A percentile compares a stretch with the other conserved stretches of the same genome.
These are phyloP conservation scores for Solanum hybrid DNA, from an alignment of 305 asterid genomes.

Conservation along the genomic window DNA sequence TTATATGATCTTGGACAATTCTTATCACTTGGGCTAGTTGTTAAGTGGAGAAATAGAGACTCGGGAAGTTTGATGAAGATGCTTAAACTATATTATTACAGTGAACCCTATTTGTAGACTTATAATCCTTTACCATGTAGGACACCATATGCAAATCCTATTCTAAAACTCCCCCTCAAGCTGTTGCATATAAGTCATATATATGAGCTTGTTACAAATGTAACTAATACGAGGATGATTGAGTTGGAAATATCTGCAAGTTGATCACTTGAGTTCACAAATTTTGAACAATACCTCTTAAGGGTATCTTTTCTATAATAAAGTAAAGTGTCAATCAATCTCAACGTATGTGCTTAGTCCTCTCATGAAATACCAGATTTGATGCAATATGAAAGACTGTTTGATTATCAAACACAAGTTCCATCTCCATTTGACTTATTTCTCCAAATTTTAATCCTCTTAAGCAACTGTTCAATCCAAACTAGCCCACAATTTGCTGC, in stretches of 20 bases:
- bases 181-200: background rate
- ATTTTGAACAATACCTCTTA: background rate
- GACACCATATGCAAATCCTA: background rate
- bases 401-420: background rate
- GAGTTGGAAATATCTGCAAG: background rate
- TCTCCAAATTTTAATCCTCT: background rate
- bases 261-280: background rate
- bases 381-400: background rate
- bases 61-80: background rate
- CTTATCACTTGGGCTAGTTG: background rate
- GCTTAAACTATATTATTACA: background rate
- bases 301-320: background rate
- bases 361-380: background rate
- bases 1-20: background rate
- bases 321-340: background rate
- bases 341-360: background rate
- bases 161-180: background rate
- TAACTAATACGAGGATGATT: background rate
- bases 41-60: background rate
- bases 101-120: background rate
- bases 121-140: background rate
- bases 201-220: background rate
- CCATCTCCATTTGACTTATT: background rate
- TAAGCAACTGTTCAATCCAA: background rate
- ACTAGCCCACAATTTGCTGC: background rate